Percentiles rank a stretch among this genome's conserved stretches.
These are phyloP conservation scores for Borovskyia barvae DNA, from an alignment of 208 protist species.

Conservation along the genomic window DNA sequence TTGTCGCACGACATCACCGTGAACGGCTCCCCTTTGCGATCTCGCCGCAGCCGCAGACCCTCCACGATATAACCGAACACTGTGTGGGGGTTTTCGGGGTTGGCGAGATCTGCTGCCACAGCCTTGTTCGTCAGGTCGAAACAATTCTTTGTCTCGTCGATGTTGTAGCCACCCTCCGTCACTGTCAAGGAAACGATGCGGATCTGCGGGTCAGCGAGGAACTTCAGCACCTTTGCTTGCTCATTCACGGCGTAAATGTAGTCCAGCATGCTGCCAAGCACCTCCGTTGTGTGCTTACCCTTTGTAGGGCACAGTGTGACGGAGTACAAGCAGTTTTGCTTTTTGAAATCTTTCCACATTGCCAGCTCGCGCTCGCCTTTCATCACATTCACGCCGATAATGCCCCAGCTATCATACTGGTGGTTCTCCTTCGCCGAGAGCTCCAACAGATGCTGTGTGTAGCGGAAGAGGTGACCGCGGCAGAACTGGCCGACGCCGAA, in stretches of 20 bases:
- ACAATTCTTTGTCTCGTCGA: conserved; percentile 30
- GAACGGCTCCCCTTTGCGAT: conserved; percentile 26
- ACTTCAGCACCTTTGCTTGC: conserved; percentile 22
- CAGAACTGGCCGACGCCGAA: conserved; percentile 42
- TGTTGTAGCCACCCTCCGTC: conserved; percentile 54
- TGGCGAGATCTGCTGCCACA: conserved; percentile 23
- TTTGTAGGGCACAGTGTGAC: conserved; percentile 30
- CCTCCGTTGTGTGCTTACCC: conserved; percentile 15
- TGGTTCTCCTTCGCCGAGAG: conserved; percentile 24
- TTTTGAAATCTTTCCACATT: conserved; percentile 41
- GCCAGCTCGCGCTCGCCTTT: conserved; percentile 18
- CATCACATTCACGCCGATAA: conserved; percentile 34
- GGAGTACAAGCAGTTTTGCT: conserved; percentile 41
- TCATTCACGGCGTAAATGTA: conserved; percentile 36
- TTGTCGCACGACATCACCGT: conserved; percentile 53
- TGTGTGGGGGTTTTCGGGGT: conserved; percentile 25
- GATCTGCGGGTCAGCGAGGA: conserved; percentile 30
- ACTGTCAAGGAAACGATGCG: conserved; percentile 41
- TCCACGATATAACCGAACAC: conserved; percentile 45
- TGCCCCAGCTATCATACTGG: conserved; percentile 30
- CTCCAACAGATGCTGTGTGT: conserved; percentile 37
- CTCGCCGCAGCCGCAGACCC: conserved; percentile 29
- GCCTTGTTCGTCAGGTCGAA: conserved; percentile 29
- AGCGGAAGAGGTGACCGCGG: conserved; percentile 36
- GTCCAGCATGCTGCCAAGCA: conserved; percentile 33